These are phyloP conservation scores for Teunomyces funiuensis DNA, from an alignment of 805 yeast genomes.

Conservation along the genomic window DNA sequence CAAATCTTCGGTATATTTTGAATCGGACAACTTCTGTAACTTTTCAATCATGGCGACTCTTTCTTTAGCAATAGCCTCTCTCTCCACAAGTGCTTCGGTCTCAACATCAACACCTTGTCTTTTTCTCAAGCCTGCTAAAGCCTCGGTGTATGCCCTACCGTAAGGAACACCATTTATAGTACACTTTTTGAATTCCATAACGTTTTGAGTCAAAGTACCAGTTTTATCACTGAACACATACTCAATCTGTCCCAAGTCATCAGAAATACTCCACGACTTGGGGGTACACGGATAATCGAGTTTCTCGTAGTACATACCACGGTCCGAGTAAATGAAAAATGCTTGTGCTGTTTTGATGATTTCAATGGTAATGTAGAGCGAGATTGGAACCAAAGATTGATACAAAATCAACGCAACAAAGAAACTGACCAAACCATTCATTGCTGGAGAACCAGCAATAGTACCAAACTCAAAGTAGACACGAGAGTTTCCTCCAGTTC, in stretches of 20 bases:
- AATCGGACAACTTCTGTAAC: slow-evolving; percentile 34
- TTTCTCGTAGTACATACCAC: slow-evolving; percentile 64
- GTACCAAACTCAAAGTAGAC: slow-evolving; percentile 61
- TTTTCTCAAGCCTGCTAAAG: slow-evolving; percentile 68
- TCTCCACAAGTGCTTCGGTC: slow-evolving; percentile 44
- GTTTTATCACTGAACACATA: slow-evolving; percentile 82
- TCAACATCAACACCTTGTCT: slow-evolving; percentile 63
- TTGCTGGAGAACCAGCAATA: slow-evolving; percentile 56
- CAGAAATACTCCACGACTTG: slow-evolving; percentile 80
- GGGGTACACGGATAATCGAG: slow-evolving; percentile 78
- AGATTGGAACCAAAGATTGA: slow-evolving; percentile 78
- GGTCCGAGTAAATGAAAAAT: slow-evolving; percentile 68
- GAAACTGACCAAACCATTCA: slow-evolving; percentile 65
- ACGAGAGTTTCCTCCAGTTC: slow-evolving; percentile 44
- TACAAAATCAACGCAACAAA: slow-evolving; percentile 72
- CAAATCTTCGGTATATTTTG: slow-evolving; percentile 53
- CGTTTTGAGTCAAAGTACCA: slow-evolving; percentile 79
- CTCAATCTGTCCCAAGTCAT: slow-evolving; percentile 82
- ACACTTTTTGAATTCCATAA: slow-evolving; percentile 80
- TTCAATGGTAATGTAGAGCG: slow-evolving; percentile 75
- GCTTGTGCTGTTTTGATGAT: slow-evolving; percentile 78
- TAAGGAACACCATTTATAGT: slow-evolving; percentile 66
- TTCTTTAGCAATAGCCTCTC: slow-evolving; percentile 41
- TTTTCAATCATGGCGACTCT: slow-evolving; percentile 46
- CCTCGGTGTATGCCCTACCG: slow-evolving; percentile 78